Evolutionary conservation across 2,329 filamentous ascomycete species (phyloP), one percentile per base, ranked within the genome.

Genomic region (Colletotrichum destructivum): DNA sequence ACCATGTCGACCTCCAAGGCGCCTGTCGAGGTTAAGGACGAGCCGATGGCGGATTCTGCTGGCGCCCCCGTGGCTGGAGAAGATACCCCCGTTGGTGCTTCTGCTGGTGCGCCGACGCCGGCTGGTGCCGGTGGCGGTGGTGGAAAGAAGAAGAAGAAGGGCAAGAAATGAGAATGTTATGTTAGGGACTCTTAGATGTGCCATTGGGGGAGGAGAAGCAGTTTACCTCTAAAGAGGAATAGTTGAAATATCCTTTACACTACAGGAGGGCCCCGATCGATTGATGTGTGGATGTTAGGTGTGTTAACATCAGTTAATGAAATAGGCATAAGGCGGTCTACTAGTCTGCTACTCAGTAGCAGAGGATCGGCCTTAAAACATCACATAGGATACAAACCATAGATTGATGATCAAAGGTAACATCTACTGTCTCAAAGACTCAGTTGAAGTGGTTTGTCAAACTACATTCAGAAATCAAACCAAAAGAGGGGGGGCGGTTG

Each of bases 101-200:
- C 8, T 56, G 31, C 18, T 40, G 31, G 73, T 49, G 75, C 77
- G 52, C 75, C 69, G 67, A 77, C 79, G 71, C 75, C 75, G 61
- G 60, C 65, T n/a, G 81, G 76, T 65, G 77, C 77, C 72, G 81
- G 79, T 66, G 82, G 80, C 65, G 81, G 83, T 54, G 84, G 84
- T 15, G 83, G 85, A 46, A 91, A 90, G 81, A 93, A 92, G 84
- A 92, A 93, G 84, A 92, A 91, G 83, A 92, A 92, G 83, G 90
- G 90, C 56, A 92, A 91, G 86, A 89, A 90, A 86, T 93, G 84
- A 86, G 16, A 18, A 8, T 9, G 8, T 11, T 12, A 23, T 21
- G 35, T 12, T 16, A 6, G 54, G 4, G 38, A 23, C 35, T 40
- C 35, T 42, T 42, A n/a, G 13, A 57, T 44, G 26, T 15, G 9